Conservation (phyloP, 73 alveolate genomes). For the Paramecium sonneborni region DNA sequence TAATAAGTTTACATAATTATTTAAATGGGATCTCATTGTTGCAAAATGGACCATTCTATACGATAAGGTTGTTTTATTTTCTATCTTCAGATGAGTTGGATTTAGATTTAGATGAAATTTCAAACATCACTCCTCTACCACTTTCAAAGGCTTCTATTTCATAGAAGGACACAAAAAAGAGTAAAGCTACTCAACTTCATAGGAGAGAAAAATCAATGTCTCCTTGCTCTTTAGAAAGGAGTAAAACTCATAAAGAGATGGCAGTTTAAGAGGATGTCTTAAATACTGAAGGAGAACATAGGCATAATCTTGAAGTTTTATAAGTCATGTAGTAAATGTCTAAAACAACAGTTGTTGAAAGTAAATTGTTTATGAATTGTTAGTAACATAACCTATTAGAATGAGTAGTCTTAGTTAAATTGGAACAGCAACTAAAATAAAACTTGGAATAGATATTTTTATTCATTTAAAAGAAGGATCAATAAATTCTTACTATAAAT, state of each 20-base stretch:
- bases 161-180: background rate
- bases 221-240: background rate
- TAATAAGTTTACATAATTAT: background rate
- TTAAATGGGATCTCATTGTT: background rate
- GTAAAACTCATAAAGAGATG: background rate
- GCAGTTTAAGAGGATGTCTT: background rate
- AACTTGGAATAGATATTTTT: constrained; percentile 13
- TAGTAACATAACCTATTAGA: background rate
- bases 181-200: background rate
- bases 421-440: background rate
- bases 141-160: background rate
- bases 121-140: background rate
- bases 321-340: background rate
- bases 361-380: background rate
- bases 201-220: background rate
- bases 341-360: background rate
- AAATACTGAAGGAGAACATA: background rate
- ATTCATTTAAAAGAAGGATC: constrained; percentile 35
- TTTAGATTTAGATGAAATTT: background rate
- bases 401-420: background rate
- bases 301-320: background rate
- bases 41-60: background rate
- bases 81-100: background rate
- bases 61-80: background rate
- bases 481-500: background rate